Base-by-base conservation (phyloP, 2,329 filamentous ascomycete species). In the Sclerotinia trifoliorum region DNA sequence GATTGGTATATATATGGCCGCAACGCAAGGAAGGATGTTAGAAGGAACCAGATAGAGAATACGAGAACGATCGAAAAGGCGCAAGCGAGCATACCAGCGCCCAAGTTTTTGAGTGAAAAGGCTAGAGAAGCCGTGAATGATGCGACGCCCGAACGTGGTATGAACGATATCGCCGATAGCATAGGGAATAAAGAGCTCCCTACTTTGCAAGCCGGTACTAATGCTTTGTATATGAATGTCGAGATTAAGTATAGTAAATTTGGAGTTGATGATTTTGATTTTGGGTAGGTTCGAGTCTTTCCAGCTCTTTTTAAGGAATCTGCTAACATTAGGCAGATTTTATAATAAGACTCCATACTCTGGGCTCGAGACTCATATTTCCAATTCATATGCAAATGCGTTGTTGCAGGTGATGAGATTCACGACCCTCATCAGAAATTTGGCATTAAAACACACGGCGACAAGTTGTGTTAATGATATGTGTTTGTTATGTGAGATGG, bases 171-270 rank as follows among this genome's bases (percentile, higher is more conserved):
- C 2, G 81, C 84, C 52, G 88, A 90, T 68, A 83, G 87, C 0
- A 79, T 94, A 69, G 86, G 87, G n/a, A 87, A 89, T 49, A 82
- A 87, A 67, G 88, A 90, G 66, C 82, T 94, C 4, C 89, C 91
- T 70, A 90, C 90, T 71, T 86, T 90, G 67, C 91, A 92, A 71
- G 87, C 90, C 52, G 93, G 97, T 68, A 90, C 95, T 5, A 91
- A 94, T 29, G 86, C 91, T 11, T 92, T 95, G 82, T 99, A 99
- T 78, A 89, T 91, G 72, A 94, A 93, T 75, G 91, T 97, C 15
- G 94, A 98, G 78, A 99, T 99, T 81, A 97, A 97, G 78, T 99
- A 98, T 82, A 97, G 94, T 83, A 96, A 93, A 77, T 99, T 97
- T 79, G 95, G 95, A 26, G 93, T 99, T n/a, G 94, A 98, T 75